Evolutionary conservation across 139 green algal genomes (phyloP).

Genomic region (Micractinium sp.): DNA sequence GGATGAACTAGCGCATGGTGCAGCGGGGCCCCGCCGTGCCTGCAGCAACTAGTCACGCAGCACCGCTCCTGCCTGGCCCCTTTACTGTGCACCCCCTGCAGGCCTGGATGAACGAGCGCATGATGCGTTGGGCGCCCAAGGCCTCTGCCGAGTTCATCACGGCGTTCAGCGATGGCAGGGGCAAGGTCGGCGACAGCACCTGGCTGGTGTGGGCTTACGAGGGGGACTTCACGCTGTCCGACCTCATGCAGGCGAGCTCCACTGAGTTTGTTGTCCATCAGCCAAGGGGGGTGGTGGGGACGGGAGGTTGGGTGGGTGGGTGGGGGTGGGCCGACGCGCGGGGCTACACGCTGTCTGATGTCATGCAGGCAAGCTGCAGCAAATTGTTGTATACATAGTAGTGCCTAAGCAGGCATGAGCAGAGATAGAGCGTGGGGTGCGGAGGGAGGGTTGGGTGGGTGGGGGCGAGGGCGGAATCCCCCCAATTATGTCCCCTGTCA

Average conservation of each 20-base stretch:
- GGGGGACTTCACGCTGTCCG: conserved; percentile 76
- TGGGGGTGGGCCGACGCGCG: too few species aligned
- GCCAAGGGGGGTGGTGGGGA: too few species aligned
- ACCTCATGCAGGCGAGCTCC: conserved; percentile 63
- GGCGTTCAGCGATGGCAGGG: conserved; percentile 79
- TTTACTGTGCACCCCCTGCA: background rate
- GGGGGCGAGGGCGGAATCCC: too few species aligned
- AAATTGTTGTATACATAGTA: too few species aligned
- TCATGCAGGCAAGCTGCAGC: too few species aligned
- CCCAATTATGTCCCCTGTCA: too few species aligned
- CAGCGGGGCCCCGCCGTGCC: conserved; percentile 54
- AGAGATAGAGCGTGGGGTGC: too few species aligned
- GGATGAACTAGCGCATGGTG: conserved; percentile 97
- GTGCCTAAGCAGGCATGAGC: too few species aligned
- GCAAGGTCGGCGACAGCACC: conserved; percentile 39
- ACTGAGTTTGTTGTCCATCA: too few species aligned
- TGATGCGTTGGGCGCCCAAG: conserved; percentile 74
- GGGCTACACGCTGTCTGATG: too few species aligned
- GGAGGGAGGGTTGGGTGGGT: too few species aligned
- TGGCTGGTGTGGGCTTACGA: conserved; percentile 88
- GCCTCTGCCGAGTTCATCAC: conserved; percentile 84
- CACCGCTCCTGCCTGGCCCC: background rate
- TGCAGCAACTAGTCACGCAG: background rate
- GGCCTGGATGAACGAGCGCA: conserved; percentile 98
- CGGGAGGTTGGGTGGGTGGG: too few species aligned